These are phyloP conservation scores for Sugiyamaella chiloensis DNA, from an alignment of 805 yeast species.

Conservation along the genomic window DNA sequence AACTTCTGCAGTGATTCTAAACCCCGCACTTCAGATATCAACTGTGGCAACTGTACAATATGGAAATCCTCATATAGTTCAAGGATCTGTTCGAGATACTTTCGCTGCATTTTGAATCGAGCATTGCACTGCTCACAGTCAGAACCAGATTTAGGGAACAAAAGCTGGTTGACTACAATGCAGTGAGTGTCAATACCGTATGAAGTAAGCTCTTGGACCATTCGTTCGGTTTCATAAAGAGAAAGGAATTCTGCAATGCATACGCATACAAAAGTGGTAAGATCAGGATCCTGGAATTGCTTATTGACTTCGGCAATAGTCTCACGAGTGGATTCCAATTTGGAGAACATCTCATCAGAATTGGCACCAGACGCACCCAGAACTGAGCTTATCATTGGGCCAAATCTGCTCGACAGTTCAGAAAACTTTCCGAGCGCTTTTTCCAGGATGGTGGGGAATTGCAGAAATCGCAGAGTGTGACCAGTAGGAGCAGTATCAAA, in stretches of 20 bases:
- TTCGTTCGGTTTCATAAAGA: constrained; percentile 93
- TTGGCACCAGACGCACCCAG: constrained; percentile 54
- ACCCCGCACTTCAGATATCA: constrained; percentile 95
- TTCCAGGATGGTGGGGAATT: constrained; percentile 88
- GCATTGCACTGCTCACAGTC: constrained; percentile 86
- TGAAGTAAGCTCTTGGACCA: constrained; percentile 92
- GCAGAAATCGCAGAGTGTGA: constrained; percentile 91
- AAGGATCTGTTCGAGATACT: constrained; percentile 90
- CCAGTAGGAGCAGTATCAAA: constrained; percentile 99
- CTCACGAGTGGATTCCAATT: constrained; percentile 74
- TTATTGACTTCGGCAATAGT: constrained; percentile 85
- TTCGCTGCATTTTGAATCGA: constrained; percentile 93
- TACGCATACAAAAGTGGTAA: constrained; percentile 90
- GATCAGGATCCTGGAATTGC: constrained; percentile 93
- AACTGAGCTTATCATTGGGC: constrained; percentile 79
- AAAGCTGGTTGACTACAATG: constrained; percentile 89
- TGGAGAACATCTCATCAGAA: constrained; percentile 65
- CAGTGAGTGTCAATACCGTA: constrained; percentile 96
- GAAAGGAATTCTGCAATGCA: constrained; percentile 97
- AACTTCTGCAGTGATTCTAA: constrained; percentile 78
- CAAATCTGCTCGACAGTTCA: constrained; percentile 80
- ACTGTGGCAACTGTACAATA: constrained; percentile 89
- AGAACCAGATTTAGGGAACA: constrained; percentile 71
- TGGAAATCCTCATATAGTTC: constrained; percentile 98
- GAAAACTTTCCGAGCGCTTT: constrained; percentile 83